Evolutionary conservation across 768 basidiomycete genomes (phyloP), one percentile per base, ranked within the genome.

Genomic region (Podaxis sp.): DNA sequence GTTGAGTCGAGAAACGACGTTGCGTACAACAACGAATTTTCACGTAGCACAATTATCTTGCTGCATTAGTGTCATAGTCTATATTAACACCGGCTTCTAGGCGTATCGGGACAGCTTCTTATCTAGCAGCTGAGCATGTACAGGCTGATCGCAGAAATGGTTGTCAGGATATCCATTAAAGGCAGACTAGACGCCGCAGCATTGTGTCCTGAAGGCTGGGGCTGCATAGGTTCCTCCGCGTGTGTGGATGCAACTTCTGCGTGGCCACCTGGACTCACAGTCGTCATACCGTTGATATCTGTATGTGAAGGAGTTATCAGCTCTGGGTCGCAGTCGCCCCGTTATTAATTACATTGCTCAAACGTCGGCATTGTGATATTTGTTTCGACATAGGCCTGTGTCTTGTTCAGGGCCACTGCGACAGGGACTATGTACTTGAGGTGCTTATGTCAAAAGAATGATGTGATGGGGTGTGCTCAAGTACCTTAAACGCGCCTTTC

Each of bases 381-480:
- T 7, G 71, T 67, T 68, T 86, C 85, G 9, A 76, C 72, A 62
- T 87, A 86, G 6, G 82, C 83, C 1, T 79, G 75, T 1, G 80
- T 78, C 47, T 74, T 73, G 66, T 87, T 87, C 10, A 76, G 56
- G 0, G 80, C 79, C 4, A 83, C 79, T 11, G 76, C 79, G 46
- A 87, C 70, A 16, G 86, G 85, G 9, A 84, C 81, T 27, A 87
- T 66, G 62, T 82, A 64, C 79, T 77, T 32, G 13, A 4, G 5
- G 9, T 42, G 38, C 42, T 50, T n/a, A 1, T n/a, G 18, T 59
- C 9, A 55, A 38, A 42, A 16, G 6, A 47, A 0, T 7, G 27
- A 5, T n/a, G 32, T 6, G 44, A 28, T 38, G 11, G 35, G 3
- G 1, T 23, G 38, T n/a, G 6, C 23, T 36, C 32, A 11, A 50